These are phyloP conservation scores for Isatis lusitanica DNA, from an alignment of 441 rosid genomes.

Conservation along the genomic window DNA sequence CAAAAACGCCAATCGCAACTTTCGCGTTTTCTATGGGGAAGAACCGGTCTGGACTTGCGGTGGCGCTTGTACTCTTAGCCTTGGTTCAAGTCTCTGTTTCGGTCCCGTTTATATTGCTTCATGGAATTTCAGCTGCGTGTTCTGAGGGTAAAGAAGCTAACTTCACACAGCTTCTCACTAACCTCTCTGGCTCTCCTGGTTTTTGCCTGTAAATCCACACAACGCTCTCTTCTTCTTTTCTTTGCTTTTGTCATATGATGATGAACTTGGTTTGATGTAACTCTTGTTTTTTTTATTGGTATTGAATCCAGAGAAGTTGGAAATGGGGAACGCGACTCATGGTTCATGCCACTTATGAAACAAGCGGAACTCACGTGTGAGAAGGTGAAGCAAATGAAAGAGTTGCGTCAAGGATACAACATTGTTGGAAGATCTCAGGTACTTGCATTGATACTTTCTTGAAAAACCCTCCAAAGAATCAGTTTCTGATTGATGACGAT, in stretches of 20 bases:
- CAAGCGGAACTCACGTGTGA: constrained; percentile 57
- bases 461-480: neutral
- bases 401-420: constrained; percentile 71
- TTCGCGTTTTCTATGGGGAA: neutral
- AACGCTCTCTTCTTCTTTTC: neutral
- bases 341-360: constrained; percentile 25
- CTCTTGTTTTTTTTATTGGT: neutral
- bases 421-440: constrained; percentile 89
- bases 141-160: neutral
- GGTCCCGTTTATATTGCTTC: constrained; percentile 30
- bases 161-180: constrained; percentile 32
- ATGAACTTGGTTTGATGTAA: constrained; percentile 1
- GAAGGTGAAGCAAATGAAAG: constrained; percentile 68
- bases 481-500: neutral
- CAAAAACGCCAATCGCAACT: constrained; percentile 13
- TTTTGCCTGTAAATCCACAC: constrained; percentile 27
- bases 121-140: constrained; percentile 33
- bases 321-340: constrained; percentile 19
- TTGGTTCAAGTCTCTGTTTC: constrained; percentile 22
- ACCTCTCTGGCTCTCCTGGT: constrained; percentile 38
- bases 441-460: constrained; percentile 26
- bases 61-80: constrained; percentile 18
- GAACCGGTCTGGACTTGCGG: constrained; percentile 11
- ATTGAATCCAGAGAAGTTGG: constrained; percentile 33
- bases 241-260: neutral